Base-by-base conservation (phyloP, 225 moss, liverwort and hornwort species). In the Anthoceros angustus region DNA sequence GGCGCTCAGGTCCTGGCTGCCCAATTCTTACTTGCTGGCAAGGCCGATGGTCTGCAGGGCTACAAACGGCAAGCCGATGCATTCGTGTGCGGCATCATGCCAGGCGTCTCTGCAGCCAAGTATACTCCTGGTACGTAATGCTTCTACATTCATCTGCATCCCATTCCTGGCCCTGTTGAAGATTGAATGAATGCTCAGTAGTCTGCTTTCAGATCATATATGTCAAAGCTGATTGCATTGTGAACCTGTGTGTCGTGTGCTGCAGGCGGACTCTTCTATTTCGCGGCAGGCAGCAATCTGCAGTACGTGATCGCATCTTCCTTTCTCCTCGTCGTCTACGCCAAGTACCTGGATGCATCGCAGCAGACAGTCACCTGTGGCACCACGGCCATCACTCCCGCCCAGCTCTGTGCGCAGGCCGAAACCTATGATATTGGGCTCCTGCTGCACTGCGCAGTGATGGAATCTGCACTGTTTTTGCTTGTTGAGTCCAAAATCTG, bases 41-140 rank as follows among this genome's bases (percentile, higher is more conserved):
- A 39, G 64, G 39, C 39, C 65, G 77, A 75, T 68, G 87, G 86
- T 74, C n/a, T n/a, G n/a, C n/a, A n/a, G n/a, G n/a, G n/a, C n/a
- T n/a, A n/a, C n/a, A 94, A 88, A 75, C 77, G 77, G 11, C 77
- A 85, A 16, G 86, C 86, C 4, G 94, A 94, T 64, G 72, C 70
- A 9, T 83, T 83, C 20, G 49, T 94, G 21, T 94, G 94, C 64
- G 68, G 74, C 43, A 82, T 87, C 14, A 40, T 94, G 64, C 94
- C 94, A 0, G 78, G 76, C 38, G 86, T 86, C 63, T 63, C 77
- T 7, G 76, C 71, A 72, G 75, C 81, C 26, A 73, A 62, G 21
- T 73, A 86, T 42, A 90, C 94, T 66, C 83, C 91, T 85, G 91
- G 94, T 84, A 26, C 9, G 16, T 46, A 0, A 49, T 21, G 7